Evolutionary conservation across 352 stramenopile genomes (phyloP), one percentile per base, ranked within the genome.

Genomic region (Globisporangium recalcitrans): DNA sequence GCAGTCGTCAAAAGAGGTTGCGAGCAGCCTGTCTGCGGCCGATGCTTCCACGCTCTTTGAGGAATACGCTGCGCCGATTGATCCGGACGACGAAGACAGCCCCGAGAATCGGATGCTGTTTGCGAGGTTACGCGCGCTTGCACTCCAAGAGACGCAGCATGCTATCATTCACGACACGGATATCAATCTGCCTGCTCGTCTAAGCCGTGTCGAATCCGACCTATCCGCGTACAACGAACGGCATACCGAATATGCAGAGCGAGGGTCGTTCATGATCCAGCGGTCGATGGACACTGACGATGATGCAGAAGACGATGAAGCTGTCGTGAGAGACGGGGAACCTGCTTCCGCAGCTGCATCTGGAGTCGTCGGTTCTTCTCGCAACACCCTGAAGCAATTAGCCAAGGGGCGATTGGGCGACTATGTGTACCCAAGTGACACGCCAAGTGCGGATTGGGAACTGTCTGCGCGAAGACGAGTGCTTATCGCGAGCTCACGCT

Each of bases 341-440:
- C 8, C 27, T 13, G 54, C 21, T 36, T n/a, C n/a, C n/a, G n/a
- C n/a, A n/a, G 22, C 31, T 21, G 34, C 31, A 3, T 44, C 38
- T 10, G 40, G 29, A 10, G 40, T 19, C 8, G 47, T 19, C 7
- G 48, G 31, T 34, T 54, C 48, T 16, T 36, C 19, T 65, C 67
- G 70, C 44, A 75, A 82, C 62, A 80, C 78, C 13, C 68, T 90
- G 13, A 85, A 88, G 53, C 76, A 85, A 53, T 63, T 88, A 24
- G 76, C 74, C 36, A 86, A 82, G 46, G 70, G 78, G 0, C 79
- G 80, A 61, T 63, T 87, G 58, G 78, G 82, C 2, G 82, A 79
- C 6, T 85, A 88, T 47, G 69, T 88, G 22, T 91, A 90, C 55
- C 80, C 82, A 11, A 90, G 77, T 26, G 84, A 93, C 31, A 72